Percentiles rank a stretch among this genome's conserved stretches.
Evolutionary conservation across 2,329 filamentous ascomycete genomes (phyloP).

Genomic region (Sporothrix dimorphospora): DNA sequence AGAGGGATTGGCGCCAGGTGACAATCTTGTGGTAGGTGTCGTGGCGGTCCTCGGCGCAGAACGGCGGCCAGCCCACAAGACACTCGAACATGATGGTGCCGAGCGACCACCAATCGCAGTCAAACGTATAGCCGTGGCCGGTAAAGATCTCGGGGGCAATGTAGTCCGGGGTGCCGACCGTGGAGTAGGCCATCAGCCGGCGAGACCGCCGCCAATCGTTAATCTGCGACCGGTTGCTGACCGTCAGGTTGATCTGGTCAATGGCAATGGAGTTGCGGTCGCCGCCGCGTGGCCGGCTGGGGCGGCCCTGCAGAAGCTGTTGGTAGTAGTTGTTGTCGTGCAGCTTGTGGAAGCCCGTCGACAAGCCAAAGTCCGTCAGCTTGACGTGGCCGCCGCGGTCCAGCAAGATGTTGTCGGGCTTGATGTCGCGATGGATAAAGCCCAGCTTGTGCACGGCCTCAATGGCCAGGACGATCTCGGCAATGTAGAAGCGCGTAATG

Average conservation of each 20-base stretch:
- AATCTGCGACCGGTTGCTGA: constrained; percentile 96
- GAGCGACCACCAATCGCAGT: constrained; percentile 99
- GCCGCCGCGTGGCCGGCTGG: constrained; percentile 63
- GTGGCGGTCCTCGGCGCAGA: constrained; percentile 96
- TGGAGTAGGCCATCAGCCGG: constrained; percentile 95
- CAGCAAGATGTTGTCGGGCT: constrained; percentile 96
- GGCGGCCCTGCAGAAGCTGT: constrained; percentile 82
- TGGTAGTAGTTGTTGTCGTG: constrained; percentile 99
- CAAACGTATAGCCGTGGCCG: constrained; percentile 91
- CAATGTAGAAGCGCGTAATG: constrained; percentile 98
- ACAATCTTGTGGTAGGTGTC: constrained; percentile 99
- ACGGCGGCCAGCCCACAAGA: constrained; percentile 96
- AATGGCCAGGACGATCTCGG: constrained; percentile 96
- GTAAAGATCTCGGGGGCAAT: constrained; percentile 99
- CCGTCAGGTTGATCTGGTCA: constrained; percentile 96
- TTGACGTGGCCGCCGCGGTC: constrained; percentile 97
- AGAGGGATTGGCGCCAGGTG: constrained; percentile 93
- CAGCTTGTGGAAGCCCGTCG: constrained; percentile 95
- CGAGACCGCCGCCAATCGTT: constrained; percentile 98
- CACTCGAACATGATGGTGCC: constrained; percentile 99
- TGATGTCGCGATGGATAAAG: constrained; percentile 99
- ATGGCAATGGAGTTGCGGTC: constrained; percentile 94
- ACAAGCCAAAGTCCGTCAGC: constrained; percentile 95
- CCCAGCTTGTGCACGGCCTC: constrained; percentile 97
- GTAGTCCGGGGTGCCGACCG: constrained; percentile 96